Evolutionary conservation across 805 yeast genomes (phyloP).

Genomic region (Candida suzukii): DNA sequence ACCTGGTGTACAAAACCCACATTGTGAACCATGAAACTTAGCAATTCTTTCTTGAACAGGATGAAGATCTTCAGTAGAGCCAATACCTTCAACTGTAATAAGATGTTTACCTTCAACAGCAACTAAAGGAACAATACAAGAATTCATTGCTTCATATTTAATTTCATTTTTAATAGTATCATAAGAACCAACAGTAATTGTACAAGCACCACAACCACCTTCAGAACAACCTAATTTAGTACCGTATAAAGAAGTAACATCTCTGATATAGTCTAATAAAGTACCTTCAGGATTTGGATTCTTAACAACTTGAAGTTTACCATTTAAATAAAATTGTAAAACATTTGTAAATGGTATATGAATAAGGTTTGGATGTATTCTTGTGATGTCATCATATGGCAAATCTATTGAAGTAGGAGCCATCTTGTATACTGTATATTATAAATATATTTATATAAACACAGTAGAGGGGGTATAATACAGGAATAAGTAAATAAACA

Average conservation of each 20-base stretch:
- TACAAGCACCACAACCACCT: constrained; percentile 47
- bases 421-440: constrained; percentile 7
- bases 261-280: constrained; percentile 35
- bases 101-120: constrained; percentile 39
- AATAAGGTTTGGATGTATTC: constrained; percentile 14
- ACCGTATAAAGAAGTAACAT: constrained; percentile 30
- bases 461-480: too few species aligned
- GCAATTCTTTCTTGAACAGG: constrained; percentile 45
- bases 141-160: constrained; percentile 32
- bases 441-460: too few species aligned
- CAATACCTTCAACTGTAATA: constrained; percentile 43
- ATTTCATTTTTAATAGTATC: constrained; percentile 20
- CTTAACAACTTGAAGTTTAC: constrained; percentile 25
- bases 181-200: constrained; percentile 33
- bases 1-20: constrained; percentile 47
- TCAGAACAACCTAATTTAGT: constrained; percentile 44
- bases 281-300: constrained; percentile 37
- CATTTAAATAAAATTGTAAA: constrained; percentile 32
- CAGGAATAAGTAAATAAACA: too few species aligned
- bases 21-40: constrained; percentile 41
- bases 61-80: constrained; percentile 31
- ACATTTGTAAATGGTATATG: constrained; percentile 20
- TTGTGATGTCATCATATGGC: constrained; percentile 12
- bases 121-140: constrained; percentile 40
- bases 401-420: constrained; percentile 17